Evolutionary conservation across 139 green algal genomes (phyloP).

Genomic region (Yamagishiella unicocca): DNA sequence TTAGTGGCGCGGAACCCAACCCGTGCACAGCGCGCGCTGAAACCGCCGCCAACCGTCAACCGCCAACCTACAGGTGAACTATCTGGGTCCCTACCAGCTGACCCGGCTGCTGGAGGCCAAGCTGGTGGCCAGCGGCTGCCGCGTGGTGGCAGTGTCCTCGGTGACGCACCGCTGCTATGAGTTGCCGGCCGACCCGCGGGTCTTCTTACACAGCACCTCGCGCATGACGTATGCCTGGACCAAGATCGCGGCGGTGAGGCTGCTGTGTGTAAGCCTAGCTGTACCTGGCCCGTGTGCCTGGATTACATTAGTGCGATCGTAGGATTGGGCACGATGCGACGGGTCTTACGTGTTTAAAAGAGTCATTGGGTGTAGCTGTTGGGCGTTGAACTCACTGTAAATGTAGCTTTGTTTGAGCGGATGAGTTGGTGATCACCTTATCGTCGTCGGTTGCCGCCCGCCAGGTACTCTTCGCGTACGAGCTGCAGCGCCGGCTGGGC

Average conservation of each 20-base stretch:
- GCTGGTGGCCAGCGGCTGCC: slow-evolving; percentile 44
- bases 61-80: slow-evolving; percentile 67
- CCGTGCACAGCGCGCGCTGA: too few species aligned
- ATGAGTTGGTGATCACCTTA: too few species aligned
- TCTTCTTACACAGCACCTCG: slow-evolving; percentile 51
- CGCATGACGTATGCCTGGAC: slow-evolving; percentile 59
- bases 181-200: slow-evolving; percentile 45
- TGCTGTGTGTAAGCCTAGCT: too few species aligned
- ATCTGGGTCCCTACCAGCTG: slow-evolving; percentile 80
- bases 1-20: background rate
- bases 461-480: slow-evolving; percentile 54
- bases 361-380: too few species aligned
- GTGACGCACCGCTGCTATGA: slow-evolving; percentile 32
- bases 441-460: too few species aligned
- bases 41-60: too few species aligned
- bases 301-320: too few species aligned
- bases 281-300: too few species aligned
- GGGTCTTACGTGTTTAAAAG: too few species aligned
- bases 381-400: too few species aligned
- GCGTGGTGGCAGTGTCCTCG: background rate
- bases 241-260: slow-evolving; percentile 74
- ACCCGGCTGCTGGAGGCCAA: slow-evolving; percentile 78
- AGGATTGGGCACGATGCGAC: too few species aligned
- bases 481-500: slow-evolving; percentile 59
- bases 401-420: too few species aligned